A percentile compares a stretch with the other conserved stretches of the same genome.
Conservation (phyloP, 2,329 filamentous ascomycete genomes). For the Drechslerella dactyloides region DNA sequence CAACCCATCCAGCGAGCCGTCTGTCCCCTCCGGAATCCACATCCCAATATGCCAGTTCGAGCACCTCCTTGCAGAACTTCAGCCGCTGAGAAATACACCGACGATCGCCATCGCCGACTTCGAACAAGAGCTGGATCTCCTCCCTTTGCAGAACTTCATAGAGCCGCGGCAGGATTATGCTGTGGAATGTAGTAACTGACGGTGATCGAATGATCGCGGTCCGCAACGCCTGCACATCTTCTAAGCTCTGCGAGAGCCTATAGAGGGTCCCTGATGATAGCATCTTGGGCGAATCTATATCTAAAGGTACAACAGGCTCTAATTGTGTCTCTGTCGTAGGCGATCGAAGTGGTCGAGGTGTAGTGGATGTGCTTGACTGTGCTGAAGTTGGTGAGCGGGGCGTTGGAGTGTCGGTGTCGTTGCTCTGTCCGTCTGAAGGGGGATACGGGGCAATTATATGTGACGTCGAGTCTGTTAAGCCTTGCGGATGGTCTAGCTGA, state of each 20-base stretch:
- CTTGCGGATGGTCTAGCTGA: not conserved
- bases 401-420: not conserved
- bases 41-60: slow-evolving; percentile 47
- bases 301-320: not conserved
- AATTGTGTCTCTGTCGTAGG: not conserved
- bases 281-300: slow-evolving; percentile 19
- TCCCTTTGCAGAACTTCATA: slow-evolving; percentile 27
- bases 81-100: slow-evolving; percentile 16
- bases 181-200: slow-evolving; percentile 11
- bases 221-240: slow-evolving; percentile 21
- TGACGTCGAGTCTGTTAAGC: slow-evolving; percentile 8
- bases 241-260: slow-evolving; percentile 21
- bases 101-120: slow-evolving; percentile 9
- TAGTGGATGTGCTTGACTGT: not conserved
- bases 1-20: slow-evolving; percentile 41
- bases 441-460: slow-evolving; percentile 11
- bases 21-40: slow-evolving; percentile 35
- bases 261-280: slow-evolving; percentile 32
- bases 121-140: slow-evolving; percentile 28
- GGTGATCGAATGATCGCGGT: slow-evolving; percentile 15
- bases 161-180: slow-evolving; percentile 19
- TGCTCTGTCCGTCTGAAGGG: not conserved
- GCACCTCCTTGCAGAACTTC: slow-evolving; percentile 32
- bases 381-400: not conserved
- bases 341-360: not conserved